Evolutionary conservation across 805 yeast genomes (phyloP).

Genomic region (Wickerhamiella parazyma): DNA sequence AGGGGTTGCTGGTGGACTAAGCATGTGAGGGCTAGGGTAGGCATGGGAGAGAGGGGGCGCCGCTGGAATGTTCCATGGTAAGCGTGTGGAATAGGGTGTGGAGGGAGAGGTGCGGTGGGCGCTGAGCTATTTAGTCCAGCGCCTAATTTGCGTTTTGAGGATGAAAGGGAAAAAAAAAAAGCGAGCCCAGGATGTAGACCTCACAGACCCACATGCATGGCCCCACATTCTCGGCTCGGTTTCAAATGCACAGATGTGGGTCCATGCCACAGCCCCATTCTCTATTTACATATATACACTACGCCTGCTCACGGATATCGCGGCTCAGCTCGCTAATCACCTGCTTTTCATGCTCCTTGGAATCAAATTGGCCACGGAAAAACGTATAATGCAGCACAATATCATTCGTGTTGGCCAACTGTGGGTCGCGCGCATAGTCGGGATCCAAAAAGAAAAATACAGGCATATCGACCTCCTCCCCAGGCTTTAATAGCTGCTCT

Average conservation of each 20-base stretch:
- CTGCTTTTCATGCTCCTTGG: not conserved
- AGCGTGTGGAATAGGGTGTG: too few relatives aligned
- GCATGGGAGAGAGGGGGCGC: too few relatives aligned
- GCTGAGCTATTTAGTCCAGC: too few relatives aligned
- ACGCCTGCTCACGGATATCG: not conserved
- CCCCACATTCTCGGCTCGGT: too few relatives aligned
- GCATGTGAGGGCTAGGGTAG: not conserved
- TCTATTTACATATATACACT: not conserved
- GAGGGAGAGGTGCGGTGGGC: too few relatives aligned
- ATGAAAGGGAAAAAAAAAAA: too few relatives aligned
- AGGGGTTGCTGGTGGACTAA: not conserved
- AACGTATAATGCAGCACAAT: conserved; percentile 85
- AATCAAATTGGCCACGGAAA: conserved; percentile 35
- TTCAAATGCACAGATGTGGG: too few relatives aligned
- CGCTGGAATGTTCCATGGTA: not conserved
- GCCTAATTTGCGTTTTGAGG: too few relatives aligned
- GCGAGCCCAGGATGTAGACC: too few relatives aligned
- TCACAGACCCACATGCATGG: too few relatives aligned
- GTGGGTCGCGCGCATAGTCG: conserved; percentile 84
- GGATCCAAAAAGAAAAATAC: conserved; percentile 95
- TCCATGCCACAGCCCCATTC: too few relatives aligned
- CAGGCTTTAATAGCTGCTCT: conserved; percentile 85
- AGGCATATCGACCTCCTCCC: conserved; percentile 98
- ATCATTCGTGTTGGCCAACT: conserved; percentile 81
- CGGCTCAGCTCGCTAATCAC: not conserved